Evolutionary conservation across 169 alveolate species (phyloP).

Genomic region (Plasmodium malariae): DNA sequence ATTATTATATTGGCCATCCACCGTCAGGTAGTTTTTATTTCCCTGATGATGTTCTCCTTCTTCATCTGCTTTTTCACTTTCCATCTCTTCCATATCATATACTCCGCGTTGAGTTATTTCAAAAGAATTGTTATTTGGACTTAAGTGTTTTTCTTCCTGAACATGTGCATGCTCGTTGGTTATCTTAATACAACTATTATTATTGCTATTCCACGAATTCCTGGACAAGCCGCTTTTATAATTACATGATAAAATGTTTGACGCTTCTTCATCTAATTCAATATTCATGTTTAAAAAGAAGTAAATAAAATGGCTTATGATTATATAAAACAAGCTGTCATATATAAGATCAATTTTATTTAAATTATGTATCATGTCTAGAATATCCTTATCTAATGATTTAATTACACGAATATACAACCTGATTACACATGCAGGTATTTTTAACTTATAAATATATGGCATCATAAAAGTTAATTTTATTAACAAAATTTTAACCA

Average conservation of each 20-base stretch:
- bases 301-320: slow-evolving; percentile 59
- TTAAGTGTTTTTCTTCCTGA: neutral
- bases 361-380: slow-evolving; percentile 38
- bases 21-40: neutral
- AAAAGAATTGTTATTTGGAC: neutral
- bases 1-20: neutral
- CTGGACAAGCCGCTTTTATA: slow-evolving; percentile 32
- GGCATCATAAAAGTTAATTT: slow-evolving; percentile 74
- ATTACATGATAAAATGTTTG: slow-evolving; percentile 40
- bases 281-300: slow-evolving; percentile 66
- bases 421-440: slow-evolving; percentile 70
- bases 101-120: too few relatives aligned
- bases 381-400: slow-evolving; percentile 63
- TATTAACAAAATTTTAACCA: slow-evolving; percentile 43
- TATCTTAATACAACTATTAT: slow-evolving; percentile 25
- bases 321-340: slow-evolving; percentile 63
- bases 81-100: neutral
- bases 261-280: slow-evolving; percentile 67
- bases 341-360: slow-evolving; percentile 51
- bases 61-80: neutral
- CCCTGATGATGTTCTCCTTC: neutral
- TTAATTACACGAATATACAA: slow-evolving; percentile 59
- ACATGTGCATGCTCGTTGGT: slow-evolving; percentile 10
- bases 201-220: slow-evolving; percentile 1
- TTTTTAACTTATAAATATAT: slow-evolving; percentile 62